Conservation (phyloP, 768 basidiomycete species). For the Boletellus ananiceps region DNA sequence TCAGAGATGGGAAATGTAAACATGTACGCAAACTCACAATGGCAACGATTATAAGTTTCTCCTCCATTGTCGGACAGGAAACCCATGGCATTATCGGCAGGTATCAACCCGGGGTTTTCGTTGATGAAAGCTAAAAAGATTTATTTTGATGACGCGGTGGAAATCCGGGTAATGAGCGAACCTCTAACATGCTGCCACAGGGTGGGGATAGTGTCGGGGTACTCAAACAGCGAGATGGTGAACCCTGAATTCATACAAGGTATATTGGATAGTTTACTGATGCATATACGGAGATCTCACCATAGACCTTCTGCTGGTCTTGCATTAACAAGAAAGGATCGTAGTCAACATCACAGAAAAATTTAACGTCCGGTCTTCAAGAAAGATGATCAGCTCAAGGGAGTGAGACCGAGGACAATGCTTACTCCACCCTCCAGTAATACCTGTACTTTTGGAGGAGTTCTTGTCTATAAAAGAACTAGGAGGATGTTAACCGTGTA, state of each 20-base stretch:
- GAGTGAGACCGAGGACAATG: slow-evolving; percentile 2
- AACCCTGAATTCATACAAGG: slow-evolving; percentile 46
- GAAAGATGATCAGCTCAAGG: slow-evolving; percentile 6
- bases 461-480: slow-evolving; percentile 85
- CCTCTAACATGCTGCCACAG: slow-evolving; percentile 75
- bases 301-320: slow-evolving; percentile 78
- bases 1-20: not conserved
- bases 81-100: slow-evolving; percentile 60
- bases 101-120: slow-evolving; percentile 56
- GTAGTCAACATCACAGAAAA: slow-evolving; percentile 74
- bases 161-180: slow-evolving; percentile 21
- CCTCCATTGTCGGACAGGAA: slow-evolving; percentile 73
- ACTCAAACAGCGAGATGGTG: slow-evolving; percentile 76
- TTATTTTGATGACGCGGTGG: not conserved
- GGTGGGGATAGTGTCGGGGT: slow-evolving; percentile 73
- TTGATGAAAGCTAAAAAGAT: slow-evolving; percentile 57
- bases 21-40: slow-evolving; percentile 46
- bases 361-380: slow-evolving; percentile 66
- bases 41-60: slow-evolving; percentile 70
- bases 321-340: slow-evolving; percentile 84
- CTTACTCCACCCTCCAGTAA: slow-evolving; percentile 90
- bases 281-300: slow-evolving; percentile 30
- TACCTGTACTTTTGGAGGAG: slow-evolving; percentile 73
- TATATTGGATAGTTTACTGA: slow-evolving; percentile 23
- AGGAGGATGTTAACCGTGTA: slow-evolving; percentile 1